phyloP scores from a whole-genome alignment of 2,329 filamentous ascomycete genomes.

The Thyridium curvatum region DNA sequence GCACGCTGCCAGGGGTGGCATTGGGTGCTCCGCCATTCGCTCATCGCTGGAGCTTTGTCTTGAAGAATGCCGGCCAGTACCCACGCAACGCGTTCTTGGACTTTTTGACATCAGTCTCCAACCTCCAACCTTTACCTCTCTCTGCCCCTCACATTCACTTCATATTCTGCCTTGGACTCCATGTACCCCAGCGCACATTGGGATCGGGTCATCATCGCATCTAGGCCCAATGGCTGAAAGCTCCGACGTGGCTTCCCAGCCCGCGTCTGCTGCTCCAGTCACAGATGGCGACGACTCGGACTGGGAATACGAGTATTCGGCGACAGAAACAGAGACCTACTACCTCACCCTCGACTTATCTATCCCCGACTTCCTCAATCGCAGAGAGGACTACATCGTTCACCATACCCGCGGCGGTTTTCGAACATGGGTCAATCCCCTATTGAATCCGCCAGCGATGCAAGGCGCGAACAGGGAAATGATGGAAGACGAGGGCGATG shows the following conservation, averaged over 20 bases:
- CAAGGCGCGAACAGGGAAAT: constrained; percentile 8
- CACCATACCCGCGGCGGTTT: constrained; percentile 38
- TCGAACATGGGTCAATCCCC: constrained; percentile 27
- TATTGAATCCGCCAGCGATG: constrained; percentile 10
- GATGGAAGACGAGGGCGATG: constrained; percentile 11
- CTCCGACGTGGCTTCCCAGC: too few relatives aligned
- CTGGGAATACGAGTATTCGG: constrained; percentile 63
- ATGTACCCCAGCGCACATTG: too few relatives aligned
- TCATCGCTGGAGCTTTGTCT: neutral
- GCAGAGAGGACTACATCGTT: constrained; percentile 29
- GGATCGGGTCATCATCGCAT: too few relatives aligned
- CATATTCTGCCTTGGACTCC: too few relatives aligned
- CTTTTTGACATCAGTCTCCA: too few relatives aligned
- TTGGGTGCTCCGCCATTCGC: neutral
- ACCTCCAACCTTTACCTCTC: too few relatives aligned
- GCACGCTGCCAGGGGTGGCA: neutral
- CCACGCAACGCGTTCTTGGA: too few relatives aligned
- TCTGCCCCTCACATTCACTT: too few relatives aligned
- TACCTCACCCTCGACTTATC: constrained; percentile 60
- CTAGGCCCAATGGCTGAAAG: too few relatives aligned
- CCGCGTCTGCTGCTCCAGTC: too few relatives aligned
- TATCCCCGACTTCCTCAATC: constrained; percentile 47
- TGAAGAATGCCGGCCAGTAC: neutral
- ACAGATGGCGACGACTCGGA: constrained; percentile 45
- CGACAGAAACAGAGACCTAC: constrained; percentile 59